phyloP scores from a whole-genome alignment of 352 stramenopile species.

The Pythium periplocum region DNA sequence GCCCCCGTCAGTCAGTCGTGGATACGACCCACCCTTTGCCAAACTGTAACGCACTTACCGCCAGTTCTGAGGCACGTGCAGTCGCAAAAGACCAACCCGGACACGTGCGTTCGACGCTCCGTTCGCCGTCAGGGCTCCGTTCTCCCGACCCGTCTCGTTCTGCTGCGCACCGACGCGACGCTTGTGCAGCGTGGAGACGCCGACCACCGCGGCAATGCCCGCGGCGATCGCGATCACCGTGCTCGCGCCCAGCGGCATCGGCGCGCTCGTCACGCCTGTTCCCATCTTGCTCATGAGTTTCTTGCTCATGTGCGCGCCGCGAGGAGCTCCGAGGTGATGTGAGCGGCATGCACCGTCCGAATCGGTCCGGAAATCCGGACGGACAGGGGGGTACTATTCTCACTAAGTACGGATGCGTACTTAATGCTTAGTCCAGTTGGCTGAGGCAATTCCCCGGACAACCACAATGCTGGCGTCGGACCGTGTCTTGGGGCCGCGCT shows the following conservation, averaged over 20 bases:
- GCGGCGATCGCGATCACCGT: constrained; percentile 33
- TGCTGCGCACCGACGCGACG: constrained; percentile 4
- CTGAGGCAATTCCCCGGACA: too few species aligned
- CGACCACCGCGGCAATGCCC: constrained; percentile 37
- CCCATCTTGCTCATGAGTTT: constrained; percentile 42
- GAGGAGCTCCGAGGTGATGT: too few species aligned
- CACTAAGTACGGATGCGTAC: too few species aligned
- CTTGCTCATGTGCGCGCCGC: constrained; percentile 22
- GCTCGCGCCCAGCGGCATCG: constrained; percentile 27
- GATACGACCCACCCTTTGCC: not conserved
- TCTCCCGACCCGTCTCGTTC: not conserved
- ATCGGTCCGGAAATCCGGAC: too few species aligned
- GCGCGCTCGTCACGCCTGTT: constrained; percentile 8
- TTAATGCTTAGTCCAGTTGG: too few species aligned
- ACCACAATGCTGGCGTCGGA: constrained; percentile 10
- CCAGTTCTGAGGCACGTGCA: constrained; percentile 7
- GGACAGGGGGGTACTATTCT: too few species aligned
- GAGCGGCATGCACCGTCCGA: too few species aligned
- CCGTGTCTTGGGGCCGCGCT: constrained; percentile 36
- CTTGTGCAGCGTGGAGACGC: constrained; percentile 41
- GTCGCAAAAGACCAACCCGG: constrained; percentile 8
- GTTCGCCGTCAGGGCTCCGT: not conserved
- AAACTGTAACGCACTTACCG: not conserved
- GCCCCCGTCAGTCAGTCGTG: not conserved
- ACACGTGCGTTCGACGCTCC: not conserved